Conservation (phyloP, 805 yeast genomes). For the Candida cerambycidarum region DNA sequence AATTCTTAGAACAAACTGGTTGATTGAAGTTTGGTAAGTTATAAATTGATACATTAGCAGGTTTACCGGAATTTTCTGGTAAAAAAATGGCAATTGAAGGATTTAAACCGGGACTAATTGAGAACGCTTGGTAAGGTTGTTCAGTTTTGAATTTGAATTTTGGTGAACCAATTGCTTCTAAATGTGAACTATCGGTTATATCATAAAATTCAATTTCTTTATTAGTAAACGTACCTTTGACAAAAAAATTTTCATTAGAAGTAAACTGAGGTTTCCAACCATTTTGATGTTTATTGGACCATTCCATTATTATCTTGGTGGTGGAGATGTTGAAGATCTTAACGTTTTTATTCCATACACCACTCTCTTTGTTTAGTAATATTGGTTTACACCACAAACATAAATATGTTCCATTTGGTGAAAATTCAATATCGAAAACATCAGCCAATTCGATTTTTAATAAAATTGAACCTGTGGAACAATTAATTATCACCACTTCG, state of each 20-base stretch:
- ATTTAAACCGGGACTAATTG: constrained; percentile 81
- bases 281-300: constrained; percentile 76
- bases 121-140: constrained; percentile 55
- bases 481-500: constrained; percentile 56
- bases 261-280: constrained; percentile 95
- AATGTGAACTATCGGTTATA: constrained; percentile 29
- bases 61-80: constrained; percentile 84
- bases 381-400: constrained; percentile 90
- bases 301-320: constrained; percentile 53
- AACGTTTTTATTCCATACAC: constrained; percentile 78
- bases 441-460: constrained; percentile 58
- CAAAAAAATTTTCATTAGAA: constrained; percentile 70
- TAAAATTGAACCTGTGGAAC: constrained; percentile 35
- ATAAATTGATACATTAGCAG: constrained; percentile 84
- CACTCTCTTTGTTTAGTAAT: constrained; percentile 60
- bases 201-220: constrained; percentile 70
- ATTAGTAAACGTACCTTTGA: constrained; percentile 52
- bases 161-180: constrained; percentile 46
- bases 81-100: constrained; percentile 89
- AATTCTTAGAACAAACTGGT: constrained; percentile 81
- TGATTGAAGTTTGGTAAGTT: constrained; percentile 72
- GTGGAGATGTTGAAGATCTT: constrained; percentile 62
- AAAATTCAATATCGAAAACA: constrained; percentile 78
- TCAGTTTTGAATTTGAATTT: constrained; percentile 56
- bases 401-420: constrained; percentile 82